Evolutionary conservation across 1,139 yeast genomes (phyloP), one percentile per base, ranked within the genome.

Genomic region (Taphrina betulina): DNA sequence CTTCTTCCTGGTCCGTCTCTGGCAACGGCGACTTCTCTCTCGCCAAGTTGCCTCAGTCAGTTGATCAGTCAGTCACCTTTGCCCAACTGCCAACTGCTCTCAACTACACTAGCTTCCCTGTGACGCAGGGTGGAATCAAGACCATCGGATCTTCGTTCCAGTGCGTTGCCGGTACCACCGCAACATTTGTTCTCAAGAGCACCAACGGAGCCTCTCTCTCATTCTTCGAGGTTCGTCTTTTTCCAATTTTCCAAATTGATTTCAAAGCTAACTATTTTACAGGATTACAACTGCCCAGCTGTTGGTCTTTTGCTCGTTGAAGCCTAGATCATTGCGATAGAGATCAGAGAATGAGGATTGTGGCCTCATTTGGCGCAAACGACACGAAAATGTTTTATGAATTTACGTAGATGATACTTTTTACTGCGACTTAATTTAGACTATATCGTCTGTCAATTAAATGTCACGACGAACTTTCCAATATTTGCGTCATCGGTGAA

Each of bases 241-340:
- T n/a, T n/a, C n/a, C n/a, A n/a, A n/a, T n/a, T n/a, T n/a, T n/a
- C n/a, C n/a, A n/a, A n/a, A n/a, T n/a, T n/a, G n/a, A n/a, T n/a
- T n/a, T n/a, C n/a, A n/a, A n/a, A n/a, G n/a, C n/a, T n/a, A n/a
- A n/a, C n/a, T n/a, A n/a, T n/a, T n/a, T n/a, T n/a, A n/a, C n/a
- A 41, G 35, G 45, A 41, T 35, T 41, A 26, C 45, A 41, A 41
- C 45, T 41, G 45, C 19, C 45, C 45, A 7, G 24, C 24, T n/a
- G 45, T 41, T 26, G 45, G 45, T n/a, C 45, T 41, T n/a, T 41
- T 35, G 5, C 23, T 41, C 17, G 24, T 41, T 7, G 17, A 24
- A 17, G 45, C 45, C 8, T 41, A 38, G 5, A 5, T 38, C n/a
- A n/a, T n/a, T n/a, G n/a, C n/a, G n/a, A n/a, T n/a, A n/a, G n/a